Base-by-base conservation (phyloP, 371 early-diverging fungal genomes). In the Mortierella sp. region DNA sequence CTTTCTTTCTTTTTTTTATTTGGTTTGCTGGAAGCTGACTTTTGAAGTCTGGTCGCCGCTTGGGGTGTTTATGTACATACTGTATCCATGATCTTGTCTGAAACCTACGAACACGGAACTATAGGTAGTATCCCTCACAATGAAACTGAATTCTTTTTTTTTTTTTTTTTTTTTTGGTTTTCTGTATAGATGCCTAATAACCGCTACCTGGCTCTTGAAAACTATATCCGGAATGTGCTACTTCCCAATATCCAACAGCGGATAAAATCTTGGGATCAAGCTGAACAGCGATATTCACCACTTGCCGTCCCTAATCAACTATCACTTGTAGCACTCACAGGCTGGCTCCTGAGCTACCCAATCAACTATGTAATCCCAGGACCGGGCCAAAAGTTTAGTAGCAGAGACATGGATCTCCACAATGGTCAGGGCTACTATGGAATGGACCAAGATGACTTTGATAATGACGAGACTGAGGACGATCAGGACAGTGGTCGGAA, bases 291-390 rank as follows among this genome's bases (percentile, higher is more conserved):
- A 7, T 25, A 43, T 25, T 16, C 18, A 9, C 62, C 61, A 7
- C 53, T 74, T 0, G 56, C 64, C 0, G 23, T 57, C 0, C 74
- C 74, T 2, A 50, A 57, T 23, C 16, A 52, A 9, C 14, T 67
- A 6, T 65, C 74, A 0, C 18, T 74, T 21, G 74, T 74, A 7
- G 68, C 74, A 0, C 53, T 74, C 23, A 64, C 52, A 1, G 74
- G 74, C n/a, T 74, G 74, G 74, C n/a, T 74, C 30, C n/a, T 64
- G 53, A 61, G 63, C 15, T 74, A 68, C 28, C 74, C 74, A 29
- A 50, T 74, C 45, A 64, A 26, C 57, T 74, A 74, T 47, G 69
- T 74, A 5, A 23, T 64, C 3, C 69, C 74, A 19, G 59, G 21
- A 18, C 29, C 19, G 21, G 53, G 37, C 37, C 37, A 37, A 37